These are phyloP conservation scores for Halenospora varia DNA, from an alignment of 495 filamentous ascomycete genomes.

Conservation along the genomic window DNA sequence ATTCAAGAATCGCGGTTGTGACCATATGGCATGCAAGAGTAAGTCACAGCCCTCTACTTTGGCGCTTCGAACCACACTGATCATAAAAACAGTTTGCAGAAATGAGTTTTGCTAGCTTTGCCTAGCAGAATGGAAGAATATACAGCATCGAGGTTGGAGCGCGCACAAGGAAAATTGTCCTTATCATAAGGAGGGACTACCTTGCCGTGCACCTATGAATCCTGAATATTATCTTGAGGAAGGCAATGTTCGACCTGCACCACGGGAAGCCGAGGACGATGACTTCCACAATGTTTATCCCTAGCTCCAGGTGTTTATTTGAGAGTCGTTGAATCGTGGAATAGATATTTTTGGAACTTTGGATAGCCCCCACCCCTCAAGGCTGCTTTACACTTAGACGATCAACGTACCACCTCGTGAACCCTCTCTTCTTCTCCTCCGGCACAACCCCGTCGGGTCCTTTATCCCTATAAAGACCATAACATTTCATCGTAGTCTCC, in stretches of 20 bases:
- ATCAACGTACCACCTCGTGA: constrained; percentile 2
- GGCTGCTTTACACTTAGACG: neutral
- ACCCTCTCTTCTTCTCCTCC: neutral
- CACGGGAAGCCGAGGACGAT: too few species aligned
- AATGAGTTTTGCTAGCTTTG: neutral
- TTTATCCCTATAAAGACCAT: constrained; percentile 1
- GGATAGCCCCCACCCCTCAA: too few species aligned
- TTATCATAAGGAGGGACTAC: neutral
- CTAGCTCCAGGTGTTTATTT: too few species aligned
- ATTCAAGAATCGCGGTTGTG: neutral
- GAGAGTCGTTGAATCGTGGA: too few species aligned
- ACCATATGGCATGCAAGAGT: neutral
- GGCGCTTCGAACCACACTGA: neutral
- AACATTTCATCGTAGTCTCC: neutral
- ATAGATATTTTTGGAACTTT: too few species aligned
- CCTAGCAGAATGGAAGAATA: neutral
- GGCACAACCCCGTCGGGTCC: neutral
- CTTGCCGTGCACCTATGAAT: too few species aligned
- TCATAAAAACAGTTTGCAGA: neutral
- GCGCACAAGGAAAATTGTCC: too few species aligned
- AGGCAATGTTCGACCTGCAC: too few species aligned
- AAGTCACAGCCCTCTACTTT: neutral
- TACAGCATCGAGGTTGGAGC: too few species aligned
- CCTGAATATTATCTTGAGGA: too few species aligned
- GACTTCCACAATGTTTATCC: too few species aligned